Evolutionary conservation across 257 asterid genomes (phyloP), one percentile per base, ranked within the genome.

Genomic region (Paulownia fortunei): DNA sequence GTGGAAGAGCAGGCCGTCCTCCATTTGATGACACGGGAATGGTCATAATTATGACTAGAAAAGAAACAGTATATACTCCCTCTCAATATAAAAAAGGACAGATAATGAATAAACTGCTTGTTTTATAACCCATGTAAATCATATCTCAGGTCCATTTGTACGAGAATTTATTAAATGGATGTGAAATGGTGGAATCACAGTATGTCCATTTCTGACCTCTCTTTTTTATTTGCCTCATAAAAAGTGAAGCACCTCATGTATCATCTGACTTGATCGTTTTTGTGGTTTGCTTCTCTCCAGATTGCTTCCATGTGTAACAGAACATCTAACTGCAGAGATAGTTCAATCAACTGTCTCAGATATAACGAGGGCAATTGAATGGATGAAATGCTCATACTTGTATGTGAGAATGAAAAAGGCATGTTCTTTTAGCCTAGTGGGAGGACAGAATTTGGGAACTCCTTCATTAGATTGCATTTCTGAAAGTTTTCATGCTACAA

Each of bases 1-100:
- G 93, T 77, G 99, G 98, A 82, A 91, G 99, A 84, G 99, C 99
- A 59, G 99, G 98, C 55, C 98, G 99, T 76, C 99, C 97, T 61
- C 99, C 98, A 39, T 95, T 93, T 86, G 99, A 95, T 81, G 97
- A 95, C 84, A 90, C 98, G 3, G 99, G 99, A 77, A 87, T 85
- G 80, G 98, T 91, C 87, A 86, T 95, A 83, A 95, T 95, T 80
- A 95, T 95, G 99, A 95, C 99, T 84, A 91, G 99, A 85, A 91
- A 72, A 85, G 99, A 89, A 88, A 93, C 99, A 30, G 99, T 95
- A 87, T 72, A 78, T 36, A 52, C 62, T 21, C 23, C 76, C 73
- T 42, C 72, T 51, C 24, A 12, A 65, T 54, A 66, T 19, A 37
- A 13, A 51, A 72, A 32, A 63, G 2, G 56, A 21, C 52, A 21